Evolutionary conservation across 2,329 filamentous ascomycete species (phyloP).

Genomic region (Cadophora sp.): DNA sequence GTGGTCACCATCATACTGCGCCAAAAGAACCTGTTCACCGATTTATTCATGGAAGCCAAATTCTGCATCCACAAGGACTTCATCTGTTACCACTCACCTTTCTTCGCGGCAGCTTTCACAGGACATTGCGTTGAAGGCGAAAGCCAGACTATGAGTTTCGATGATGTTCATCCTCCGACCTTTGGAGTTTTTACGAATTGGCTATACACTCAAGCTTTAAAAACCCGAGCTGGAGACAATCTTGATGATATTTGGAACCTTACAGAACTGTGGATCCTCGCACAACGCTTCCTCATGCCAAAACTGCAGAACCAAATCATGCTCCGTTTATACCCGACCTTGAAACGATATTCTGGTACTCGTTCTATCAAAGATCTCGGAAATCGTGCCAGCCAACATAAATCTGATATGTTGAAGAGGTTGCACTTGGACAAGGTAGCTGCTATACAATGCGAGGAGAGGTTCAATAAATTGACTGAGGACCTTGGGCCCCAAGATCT

Average conservation of each 20-base stretch:
- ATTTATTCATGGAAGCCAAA: background rate
- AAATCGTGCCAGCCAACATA: too few relatives aligned
- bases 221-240: background rate
- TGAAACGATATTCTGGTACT: too few relatives aligned
- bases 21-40: background rate
- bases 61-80: slow-evolving; percentile 26
- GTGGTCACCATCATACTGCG: background rate
- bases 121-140: slow-evolving; percentile 7
- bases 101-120: slow-evolving; percentile 24
- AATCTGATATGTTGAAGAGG: too few relatives aligned
- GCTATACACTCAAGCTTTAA: slow-evolving; percentile 24
- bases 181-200: slow-evolving; percentile 23
- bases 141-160: slow-evolving; percentile 10
- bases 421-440: too few relatives aligned
- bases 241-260: background rate
- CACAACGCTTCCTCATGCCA: slow-evolving; percentile 21
- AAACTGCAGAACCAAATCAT: slow-evolving; percentile 25
- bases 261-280: slow-evolving; percentile 23
- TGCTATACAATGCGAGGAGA: too few relatives aligned
- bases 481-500: too few relatives aligned
- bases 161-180: slow-evolving; percentile 6
- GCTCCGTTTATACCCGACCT: background rate
- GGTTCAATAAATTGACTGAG: too few relatives aligned
- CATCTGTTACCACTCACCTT: slow-evolving; percentile 23
- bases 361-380: too few relatives aligned